Conservation (phyloP, 495 filamentous ascomycete genomes). For the Daldinia concentrica region DNA sequence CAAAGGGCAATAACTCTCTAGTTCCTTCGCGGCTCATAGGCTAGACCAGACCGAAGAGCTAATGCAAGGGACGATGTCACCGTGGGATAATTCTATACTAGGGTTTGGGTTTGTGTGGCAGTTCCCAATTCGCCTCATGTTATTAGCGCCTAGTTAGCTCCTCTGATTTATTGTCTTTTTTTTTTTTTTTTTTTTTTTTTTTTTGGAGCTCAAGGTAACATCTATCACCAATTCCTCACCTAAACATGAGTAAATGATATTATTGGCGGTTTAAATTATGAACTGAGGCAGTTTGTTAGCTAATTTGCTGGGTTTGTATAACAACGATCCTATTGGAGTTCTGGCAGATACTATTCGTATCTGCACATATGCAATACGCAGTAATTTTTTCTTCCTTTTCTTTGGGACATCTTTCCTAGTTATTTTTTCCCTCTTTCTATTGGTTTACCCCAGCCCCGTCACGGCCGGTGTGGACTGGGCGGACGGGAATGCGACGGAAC, state of each 20-base stretch:
- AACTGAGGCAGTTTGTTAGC: not conserved
- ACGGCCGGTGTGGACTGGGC: constrained; percentile 29
- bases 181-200: not conserved
- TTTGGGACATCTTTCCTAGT: not conserved
- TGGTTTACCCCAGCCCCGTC: constrained; percentile 16
- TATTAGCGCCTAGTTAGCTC: constrained; percentile 3
- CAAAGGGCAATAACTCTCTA: not conserved
- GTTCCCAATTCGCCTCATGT: constrained; percentile 39
- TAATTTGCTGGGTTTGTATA: not conserved
- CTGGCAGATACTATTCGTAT: not conserved
- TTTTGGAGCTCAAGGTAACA: not conserved
- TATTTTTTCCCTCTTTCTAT: constrained; percentile 9
- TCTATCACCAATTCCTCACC: constrained; percentile 8
- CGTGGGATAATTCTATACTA: constrained; percentile 3
- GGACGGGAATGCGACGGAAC: constrained; percentile 31
- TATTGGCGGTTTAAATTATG: not conserved
- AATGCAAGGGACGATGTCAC: constrained; percentile 42
- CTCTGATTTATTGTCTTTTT: not conserved
- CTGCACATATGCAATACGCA: constrained; percentile 15
- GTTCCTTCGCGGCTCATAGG: constrained; percentile 17
- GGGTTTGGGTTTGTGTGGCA: constrained; percentile 33
- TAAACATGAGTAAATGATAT: constrained; percentile 4
- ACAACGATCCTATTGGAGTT: constrained; percentile 11
- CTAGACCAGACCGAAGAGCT: constrained; percentile 18
- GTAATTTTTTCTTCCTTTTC: constrained; percentile 4